phyloP scores from a whole-genome alignment of 805 yeast species.

The Millerozyma acaciae region DNA sequence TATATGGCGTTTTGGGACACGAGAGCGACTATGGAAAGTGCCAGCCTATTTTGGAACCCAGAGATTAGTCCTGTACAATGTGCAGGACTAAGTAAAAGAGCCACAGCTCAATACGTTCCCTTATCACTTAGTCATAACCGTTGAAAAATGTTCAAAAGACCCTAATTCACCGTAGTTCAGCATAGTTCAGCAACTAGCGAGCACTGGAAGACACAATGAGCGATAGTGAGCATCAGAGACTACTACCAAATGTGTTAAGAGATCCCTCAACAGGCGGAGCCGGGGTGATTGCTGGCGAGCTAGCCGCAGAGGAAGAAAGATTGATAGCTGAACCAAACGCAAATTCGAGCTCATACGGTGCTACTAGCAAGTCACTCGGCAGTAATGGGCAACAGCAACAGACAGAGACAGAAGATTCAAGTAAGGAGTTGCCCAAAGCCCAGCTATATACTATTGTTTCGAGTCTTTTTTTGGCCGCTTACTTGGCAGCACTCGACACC shows the following conservation, averaged over 20 bases:
- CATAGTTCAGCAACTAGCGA: no score
- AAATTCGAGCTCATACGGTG: conserved; percentile 15
- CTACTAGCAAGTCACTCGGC: conserved; percentile 7
- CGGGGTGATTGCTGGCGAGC: conserved; percentile 33
- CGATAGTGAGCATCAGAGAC: no score
- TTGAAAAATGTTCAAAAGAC: no score
- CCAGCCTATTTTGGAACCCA: no score
- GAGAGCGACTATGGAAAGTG: no score
- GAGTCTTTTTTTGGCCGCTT: conserved; percentile 38
- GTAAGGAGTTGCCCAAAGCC: conserved; percentile 19
- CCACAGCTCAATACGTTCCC: no score
- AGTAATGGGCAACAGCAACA: neutral
- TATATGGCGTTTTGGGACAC: no score
- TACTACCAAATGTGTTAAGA: conserved; percentile 17
- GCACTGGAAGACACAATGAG: no score
- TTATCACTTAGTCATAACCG: no score
- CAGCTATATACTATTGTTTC: conserved; percentile 28
- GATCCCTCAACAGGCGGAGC: conserved; percentile 30
- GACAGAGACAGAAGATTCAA: conserved; percentile 15
- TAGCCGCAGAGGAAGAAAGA: conserved; percentile 32
- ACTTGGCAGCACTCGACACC: conserved; percentile 62
- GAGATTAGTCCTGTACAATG: no score
- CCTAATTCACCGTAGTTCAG: no score
- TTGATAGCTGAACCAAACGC: conserved; percentile 11
- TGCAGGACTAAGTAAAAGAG: no score